Evolutionary conservation across 352 stramenopile genomes (phyloP).

Genomic region (Phytophthora megakarya): DNA sequence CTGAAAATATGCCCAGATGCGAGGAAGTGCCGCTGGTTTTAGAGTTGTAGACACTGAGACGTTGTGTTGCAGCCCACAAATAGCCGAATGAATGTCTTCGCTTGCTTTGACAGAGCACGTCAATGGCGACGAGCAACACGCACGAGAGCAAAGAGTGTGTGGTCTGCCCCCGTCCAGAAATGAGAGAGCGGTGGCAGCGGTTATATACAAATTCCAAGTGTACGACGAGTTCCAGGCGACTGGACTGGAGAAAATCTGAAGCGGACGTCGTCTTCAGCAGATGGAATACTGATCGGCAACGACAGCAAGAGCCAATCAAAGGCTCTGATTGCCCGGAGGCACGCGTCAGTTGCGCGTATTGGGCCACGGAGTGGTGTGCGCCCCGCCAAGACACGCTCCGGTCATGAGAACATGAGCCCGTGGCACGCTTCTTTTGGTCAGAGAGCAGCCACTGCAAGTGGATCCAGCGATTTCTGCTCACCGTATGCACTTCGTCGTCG

Average conservation of each 20-base stretch:
- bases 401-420: slow-evolving; percentile 20
- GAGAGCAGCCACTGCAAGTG: slow-evolving; percentile 15
- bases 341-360: slow-evolving; percentile 25
- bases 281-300: not conserved
- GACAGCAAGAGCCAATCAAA: slow-evolving; percentile 11
- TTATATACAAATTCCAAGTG: slow-evolving; percentile 6
- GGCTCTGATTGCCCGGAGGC: not conserved
- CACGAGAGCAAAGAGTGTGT: slow-evolving; percentile 9
- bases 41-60: slow-evolving; percentile 11
- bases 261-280: not conserved
- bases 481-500: slow-evolving; percentile 16
- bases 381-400: slow-evolving; percentile 13
- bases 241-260: slow-evolving; percentile 22
- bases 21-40: slow-evolving; percentile 6
- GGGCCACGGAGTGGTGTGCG: slow-evolving; percentile 20
- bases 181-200: not conserved
- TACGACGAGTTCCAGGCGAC: slow-evolving; percentile 11
- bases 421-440: slow-evolving; percentile 27
- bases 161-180: slow-evolving; percentile 15
- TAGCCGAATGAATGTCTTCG: slow-evolving; percentile 20
- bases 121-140: slow-evolving; percentile 18
- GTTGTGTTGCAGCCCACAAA: slow-evolving; percentile 20
- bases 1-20: slow-evolving; percentile 22
- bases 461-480: slow-evolving; percentile 17
- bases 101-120: slow-evolving; percentile 12